These are phyloP conservation scores for Rhynchosporium graminicola DNA, from an alignment of 2,329 filamentous ascomycete genomes.

Conservation along the genomic window DNA sequence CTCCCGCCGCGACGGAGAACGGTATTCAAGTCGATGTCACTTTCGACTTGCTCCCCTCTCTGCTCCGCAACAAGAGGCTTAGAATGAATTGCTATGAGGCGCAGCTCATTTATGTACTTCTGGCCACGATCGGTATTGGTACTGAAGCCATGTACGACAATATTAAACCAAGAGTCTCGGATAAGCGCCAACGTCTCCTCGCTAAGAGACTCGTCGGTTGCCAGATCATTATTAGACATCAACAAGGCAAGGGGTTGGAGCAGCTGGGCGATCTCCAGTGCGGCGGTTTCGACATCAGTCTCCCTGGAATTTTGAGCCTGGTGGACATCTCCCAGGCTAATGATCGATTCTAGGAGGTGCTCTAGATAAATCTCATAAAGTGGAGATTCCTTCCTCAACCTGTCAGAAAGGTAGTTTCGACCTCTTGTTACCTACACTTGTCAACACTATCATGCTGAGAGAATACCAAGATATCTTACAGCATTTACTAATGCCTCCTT, in stretches of 20 bases:
- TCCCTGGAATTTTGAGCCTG: slow-evolving; percentile 72
- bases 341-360: slow-evolving; percentile 80
- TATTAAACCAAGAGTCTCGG: slow-evolving; percentile 97
- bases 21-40: slow-evolving; percentile 94
- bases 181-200: slow-evolving; percentile 74
- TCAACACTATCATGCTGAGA: slow-evolving; percentile 15
- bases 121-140: slow-evolving; percentile 72
- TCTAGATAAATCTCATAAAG: slow-evolving; percentile 82
- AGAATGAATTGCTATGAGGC: slow-evolving; percentile 83
- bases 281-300: slow-evolving; percentile 78
- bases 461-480: slow-evolving; percentile 49
- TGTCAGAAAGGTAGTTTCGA: slow-evolving; percentile 74
- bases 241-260: slow-evolving; percentile 85
- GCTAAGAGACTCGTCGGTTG: slow-evolving; percentile 50
- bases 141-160: slow-evolving; percentile 89
- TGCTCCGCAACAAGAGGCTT: slow-evolving; percentile 86
- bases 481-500: slow-evolving; percentile 69
- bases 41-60: slow-evolving; percentile 86
- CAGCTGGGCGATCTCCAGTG: slow-evolving; percentile 83
- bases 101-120: slow-evolving; percentile 73
- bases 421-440: slow-evolving; percentile 67
- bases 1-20: slow-evolving; percentile 85
- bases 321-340: slow-evolving; percentile 85
- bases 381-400: slow-evolving; percentile 66
- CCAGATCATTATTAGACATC: slow-evolving; percentile 65